A percentile compares a stretch with the other conserved stretches of the same genome.
phyloP scores from a whole-genome alignment of 1,284 basidiomycete species.

The Pascua sp. region DNA sequence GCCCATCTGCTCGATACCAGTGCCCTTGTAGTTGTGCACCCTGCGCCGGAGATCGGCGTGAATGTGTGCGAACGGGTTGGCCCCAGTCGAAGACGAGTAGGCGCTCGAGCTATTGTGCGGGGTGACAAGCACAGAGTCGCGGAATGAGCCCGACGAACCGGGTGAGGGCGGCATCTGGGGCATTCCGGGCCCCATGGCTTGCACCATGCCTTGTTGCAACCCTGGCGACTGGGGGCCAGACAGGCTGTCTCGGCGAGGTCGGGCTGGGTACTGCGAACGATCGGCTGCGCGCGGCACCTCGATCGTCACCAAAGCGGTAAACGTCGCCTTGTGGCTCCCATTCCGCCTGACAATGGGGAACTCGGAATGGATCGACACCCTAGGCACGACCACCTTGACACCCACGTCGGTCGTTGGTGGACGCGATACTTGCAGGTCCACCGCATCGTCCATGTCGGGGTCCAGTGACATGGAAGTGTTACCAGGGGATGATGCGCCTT shows the following conservation, averaged over 20 bases:
- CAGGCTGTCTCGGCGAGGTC: conserved; percentile 26
- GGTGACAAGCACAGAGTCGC: conserved; percentile 12
- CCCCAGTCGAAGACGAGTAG: background rate
- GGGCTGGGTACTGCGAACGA: conserved; percentile 30
- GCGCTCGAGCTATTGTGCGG: background rate
- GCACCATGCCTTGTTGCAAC: no score
- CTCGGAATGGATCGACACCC: conserved; percentile 83
- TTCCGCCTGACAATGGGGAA: conserved; percentile 73
- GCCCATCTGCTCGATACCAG: conserved; percentile 76
- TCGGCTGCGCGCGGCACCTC: conserved; percentile 73
- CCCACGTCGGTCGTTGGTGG: no score
- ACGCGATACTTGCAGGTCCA: no score
- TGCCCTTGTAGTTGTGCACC: conserved; percentile 91
- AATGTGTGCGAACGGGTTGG: conserved; percentile 64
- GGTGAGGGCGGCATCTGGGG: conserved; percentile 41
- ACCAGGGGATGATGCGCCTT: no score
- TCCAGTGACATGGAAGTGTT: no score
- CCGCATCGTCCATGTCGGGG: no score
- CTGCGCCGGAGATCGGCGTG: conserved; percentile 81
- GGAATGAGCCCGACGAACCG: conserved; percentile 17
- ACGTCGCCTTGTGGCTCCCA: conserved; percentile 58
- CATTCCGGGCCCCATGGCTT: background rate
- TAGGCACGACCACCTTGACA: conserved; percentile 73
- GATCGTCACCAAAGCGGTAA: conserved; percentile 86
- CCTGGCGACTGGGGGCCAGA: conserved; percentile 9